phyloP scores from a whole-genome alignment of 2,329 filamentous ascomycete species.

The Periconia sp. region DNA sequence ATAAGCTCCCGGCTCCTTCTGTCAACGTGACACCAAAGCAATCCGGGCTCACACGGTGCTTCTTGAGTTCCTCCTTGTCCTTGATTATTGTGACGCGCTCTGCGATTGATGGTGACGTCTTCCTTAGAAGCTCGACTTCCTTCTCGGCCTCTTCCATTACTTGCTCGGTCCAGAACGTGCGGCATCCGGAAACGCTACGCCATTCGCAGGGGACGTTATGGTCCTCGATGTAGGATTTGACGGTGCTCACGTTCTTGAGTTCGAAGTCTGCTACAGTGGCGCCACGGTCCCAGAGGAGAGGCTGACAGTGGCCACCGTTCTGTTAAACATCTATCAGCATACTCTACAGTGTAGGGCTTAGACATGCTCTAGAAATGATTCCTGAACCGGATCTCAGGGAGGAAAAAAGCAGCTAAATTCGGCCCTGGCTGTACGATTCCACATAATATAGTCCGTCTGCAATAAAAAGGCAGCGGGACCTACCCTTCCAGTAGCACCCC shows the following conservation, averaged over 20 bases:
- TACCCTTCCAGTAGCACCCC: constrained; percentile 81
- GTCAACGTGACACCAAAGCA: constrained; percentile 71
- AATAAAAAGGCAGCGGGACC: too few relatives aligned
- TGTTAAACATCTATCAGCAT: constrained; percentile 24
- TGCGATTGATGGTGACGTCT: constrained; percentile 64
- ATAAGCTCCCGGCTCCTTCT: constrained; percentile 69
- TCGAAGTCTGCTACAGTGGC: constrained; percentile 73
- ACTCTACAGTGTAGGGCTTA: not conserved
- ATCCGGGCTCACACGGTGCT: constrained; percentile 53
- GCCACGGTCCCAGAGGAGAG: constrained; percentile 67
- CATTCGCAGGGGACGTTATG: constrained; percentile 74
- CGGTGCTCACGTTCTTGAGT: constrained; percentile 68
- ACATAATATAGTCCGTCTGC: too few relatives aligned
- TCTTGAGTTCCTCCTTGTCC: constrained; percentile 53
- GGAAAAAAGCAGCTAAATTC: not conserved
- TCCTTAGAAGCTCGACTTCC: constrained; percentile 59
- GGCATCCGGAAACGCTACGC: constrained; percentile 66
- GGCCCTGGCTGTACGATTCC: too few relatives aligned
- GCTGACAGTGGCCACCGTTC: constrained; percentile 73
- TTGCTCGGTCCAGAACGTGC: constrained; percentile 64
- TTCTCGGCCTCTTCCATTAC: constrained; percentile 60
- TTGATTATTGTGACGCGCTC: constrained; percentile 47
- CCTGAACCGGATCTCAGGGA: not conserved
- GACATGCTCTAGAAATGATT: not conserved
- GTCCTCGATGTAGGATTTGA: constrained; percentile 63